phyloP scores from a whole-genome alignment of 768 basidiomycete species.

The Lactarius hengduanensis region DNA sequence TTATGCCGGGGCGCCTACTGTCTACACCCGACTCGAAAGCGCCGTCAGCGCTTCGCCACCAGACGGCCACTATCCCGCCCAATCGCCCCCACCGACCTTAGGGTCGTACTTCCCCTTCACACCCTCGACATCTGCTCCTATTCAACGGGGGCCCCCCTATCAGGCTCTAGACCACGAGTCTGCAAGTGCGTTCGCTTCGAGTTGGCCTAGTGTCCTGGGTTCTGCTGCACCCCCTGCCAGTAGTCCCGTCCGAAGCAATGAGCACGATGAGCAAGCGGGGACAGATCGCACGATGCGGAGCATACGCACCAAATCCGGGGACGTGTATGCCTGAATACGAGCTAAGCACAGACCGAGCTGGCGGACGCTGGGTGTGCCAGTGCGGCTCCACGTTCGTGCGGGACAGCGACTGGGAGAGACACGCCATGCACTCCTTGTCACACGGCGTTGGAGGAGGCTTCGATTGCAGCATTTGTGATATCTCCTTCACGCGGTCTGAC shows the following conservation, averaged over 20 bases:
- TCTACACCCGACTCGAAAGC: not conserved
- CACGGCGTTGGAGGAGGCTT: constrained; percentile 20
- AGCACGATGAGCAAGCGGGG: not conserved
- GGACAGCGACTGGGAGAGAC: constrained; percentile 26
- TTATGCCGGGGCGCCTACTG: not conserved
- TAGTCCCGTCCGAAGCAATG: not conserved
- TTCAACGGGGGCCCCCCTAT: not conserved
- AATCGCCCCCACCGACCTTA: constrained; percentile 3
- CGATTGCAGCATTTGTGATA: constrained; percentile 22
- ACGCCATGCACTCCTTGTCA: constrained; percentile 20
- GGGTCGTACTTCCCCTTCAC: not conserved
- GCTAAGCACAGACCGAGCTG: not conserved
- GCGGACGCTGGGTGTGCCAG: constrained; percentile 23
- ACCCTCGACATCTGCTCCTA: not conserved
- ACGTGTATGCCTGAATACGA: constrained; percentile 20
- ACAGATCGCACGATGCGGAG: constrained; percentile 16
- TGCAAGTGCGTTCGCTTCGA: not conserved
- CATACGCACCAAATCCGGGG: constrained; percentile 17
- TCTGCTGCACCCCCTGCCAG: not conserved
- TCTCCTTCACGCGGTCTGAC: constrained; percentile 23
- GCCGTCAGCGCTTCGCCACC: not conserved
- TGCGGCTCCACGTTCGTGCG: constrained; percentile 22
- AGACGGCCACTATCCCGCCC: not conserved
- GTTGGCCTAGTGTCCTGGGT: not conserved
- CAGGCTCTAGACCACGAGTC: not conserved